These are phyloP conservation scores for Eimeria necatrix DNA, from an alignment of 169 alveolate species.

Conservation along the genomic window DNA sequence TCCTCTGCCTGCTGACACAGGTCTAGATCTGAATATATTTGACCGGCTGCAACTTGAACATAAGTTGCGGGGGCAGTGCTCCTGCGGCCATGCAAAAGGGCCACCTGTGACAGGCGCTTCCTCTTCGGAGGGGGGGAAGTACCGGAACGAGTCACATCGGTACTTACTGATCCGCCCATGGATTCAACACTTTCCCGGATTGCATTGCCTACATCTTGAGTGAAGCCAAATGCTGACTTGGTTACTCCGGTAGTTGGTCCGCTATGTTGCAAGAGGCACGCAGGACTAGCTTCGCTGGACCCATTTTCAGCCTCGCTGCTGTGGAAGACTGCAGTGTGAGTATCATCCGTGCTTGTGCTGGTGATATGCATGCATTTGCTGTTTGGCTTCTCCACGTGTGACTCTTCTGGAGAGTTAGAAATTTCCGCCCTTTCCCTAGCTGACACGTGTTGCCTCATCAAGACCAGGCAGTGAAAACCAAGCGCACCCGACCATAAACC, in stretches of 20 bases:
- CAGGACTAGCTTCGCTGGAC: background rate
- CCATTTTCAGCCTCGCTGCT: slow-evolving; percentile 18
- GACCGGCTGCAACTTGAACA: background rate
- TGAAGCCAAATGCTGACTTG: too few relatives aligned
- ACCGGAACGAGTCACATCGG: background rate
- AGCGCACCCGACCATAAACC: too few relatives aligned
- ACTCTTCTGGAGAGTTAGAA: background rate
- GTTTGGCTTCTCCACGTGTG: background rate
- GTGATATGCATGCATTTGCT: background rate
- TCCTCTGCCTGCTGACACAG: background rate
- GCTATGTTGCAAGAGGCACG: background rate
- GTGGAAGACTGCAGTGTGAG: slow-evolving; percentile 3
- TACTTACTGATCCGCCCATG: too few relatives aligned
- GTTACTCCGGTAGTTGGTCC: background rate
- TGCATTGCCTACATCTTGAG: too few relatives aligned
- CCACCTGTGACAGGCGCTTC: slow-evolving; percentile 4
- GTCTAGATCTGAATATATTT: background rate
- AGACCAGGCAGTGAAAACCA: too few relatives aligned
- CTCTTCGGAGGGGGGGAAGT: slow-evolving; percentile 62
- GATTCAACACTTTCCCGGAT: too few relatives aligned
- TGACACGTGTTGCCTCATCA: too few relatives aligned
- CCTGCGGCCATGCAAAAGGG: slow-evolving; percentile 20
- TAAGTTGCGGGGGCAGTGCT: background rate
- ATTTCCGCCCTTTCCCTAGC: too few relatives aligned
- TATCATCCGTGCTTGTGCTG: slow-evolving; percentile 4